A percentile compares a stretch with the other conserved stretches of the same genome.
These are phyloP conservation scores for Magnaporthiopsis incrustans DNA, from an alignment of 2,329 filamentous ascomycete genomes.

Conservation along the genomic window DNA sequence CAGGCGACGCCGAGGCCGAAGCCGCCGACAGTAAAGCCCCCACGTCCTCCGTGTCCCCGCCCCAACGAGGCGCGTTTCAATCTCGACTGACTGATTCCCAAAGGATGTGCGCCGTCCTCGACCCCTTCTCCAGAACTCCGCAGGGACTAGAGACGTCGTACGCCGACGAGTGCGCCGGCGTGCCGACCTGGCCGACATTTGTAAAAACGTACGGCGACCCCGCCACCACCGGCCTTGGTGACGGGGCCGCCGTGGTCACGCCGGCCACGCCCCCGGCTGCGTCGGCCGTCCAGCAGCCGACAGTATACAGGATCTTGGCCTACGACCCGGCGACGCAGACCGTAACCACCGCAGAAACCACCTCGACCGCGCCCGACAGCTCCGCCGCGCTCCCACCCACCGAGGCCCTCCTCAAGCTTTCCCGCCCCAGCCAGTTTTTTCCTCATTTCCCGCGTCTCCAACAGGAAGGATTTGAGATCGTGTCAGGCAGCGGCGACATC, in stretches of 20 bases:
- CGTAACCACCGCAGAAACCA: conserved; percentile 52
- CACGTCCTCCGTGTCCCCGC: not conserved
- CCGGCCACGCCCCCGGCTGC: conserved; percentile 12
- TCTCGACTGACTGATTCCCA: not conserved
- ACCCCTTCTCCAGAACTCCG: conserved; percentile 16
- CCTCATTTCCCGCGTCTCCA: conserved; percentile 52
- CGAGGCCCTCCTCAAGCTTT: conserved; percentile 51
- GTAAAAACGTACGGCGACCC: conserved; percentile 25
- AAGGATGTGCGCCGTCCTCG: not conserved
- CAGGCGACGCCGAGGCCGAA: not conserved
- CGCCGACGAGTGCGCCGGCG: conserved; percentile 31
- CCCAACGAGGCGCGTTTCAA: not conserved
- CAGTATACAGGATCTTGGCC: conserved; percentile 56
- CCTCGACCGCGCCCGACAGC: conserved; percentile 41
- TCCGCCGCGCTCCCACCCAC: conserved; percentile 47
- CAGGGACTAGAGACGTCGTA: conserved; percentile 42
- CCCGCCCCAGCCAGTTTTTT: conserved; percentile 57
- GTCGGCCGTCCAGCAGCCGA: not conserved
- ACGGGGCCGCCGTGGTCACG: conserved; percentile 10
- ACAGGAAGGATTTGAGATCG: conserved; percentile 57
- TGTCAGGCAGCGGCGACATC: conserved; percentile 54
- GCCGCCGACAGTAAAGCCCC: not conserved
- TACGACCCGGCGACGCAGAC: conserved; percentile 52
- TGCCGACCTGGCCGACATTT: conserved; percentile 25
- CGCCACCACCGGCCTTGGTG: not conserved